Conservation (phyloP, 306 rosid species). For the Alnus rubra region DNA sequence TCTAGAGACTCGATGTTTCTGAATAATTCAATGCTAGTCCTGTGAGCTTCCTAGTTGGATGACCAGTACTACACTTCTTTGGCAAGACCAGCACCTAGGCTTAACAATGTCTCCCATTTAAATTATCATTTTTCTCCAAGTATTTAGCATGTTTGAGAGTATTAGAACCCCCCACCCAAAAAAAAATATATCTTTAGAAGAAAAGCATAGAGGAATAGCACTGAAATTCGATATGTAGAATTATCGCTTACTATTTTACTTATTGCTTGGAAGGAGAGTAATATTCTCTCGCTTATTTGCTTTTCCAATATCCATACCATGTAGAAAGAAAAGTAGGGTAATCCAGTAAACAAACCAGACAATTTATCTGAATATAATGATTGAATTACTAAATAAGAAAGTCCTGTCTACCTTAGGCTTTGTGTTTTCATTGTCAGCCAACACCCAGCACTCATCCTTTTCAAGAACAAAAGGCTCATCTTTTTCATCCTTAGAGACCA, state of each 20-base stretch:
- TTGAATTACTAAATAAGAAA: constrained; percentile 12
- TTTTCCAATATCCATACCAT: constrained; percentile 9
- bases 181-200: neutral
- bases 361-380: constrained; percentile 3
- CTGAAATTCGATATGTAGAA: neutral
- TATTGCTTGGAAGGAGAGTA: constrained; percentile 13
- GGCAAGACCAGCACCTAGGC: neutral
- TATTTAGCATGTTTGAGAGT: neutral
- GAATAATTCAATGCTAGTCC: neutral
- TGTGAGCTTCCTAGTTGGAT: neutral
- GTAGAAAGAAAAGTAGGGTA: constrained; percentile 8
- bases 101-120: neutral
- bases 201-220: neutral
- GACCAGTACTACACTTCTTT: neutral
- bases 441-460: constrained; percentile 87
- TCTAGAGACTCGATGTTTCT: neutral
- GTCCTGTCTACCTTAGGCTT: constrained; percentile 67
- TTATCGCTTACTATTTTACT: neutral
- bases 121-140: neutral
- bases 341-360: constrained; percentile 9
- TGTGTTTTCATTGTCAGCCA: constrained; percentile 79
- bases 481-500: constrained; percentile 77
- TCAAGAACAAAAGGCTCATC: constrained; percentile 83
- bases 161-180: neutral
- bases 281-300: constrained; percentile 7